Evolutionary conservation across 2,329 filamentous ascomycete species (phyloP).

Genomic region (Neocatenulostroma microsporum): DNA sequence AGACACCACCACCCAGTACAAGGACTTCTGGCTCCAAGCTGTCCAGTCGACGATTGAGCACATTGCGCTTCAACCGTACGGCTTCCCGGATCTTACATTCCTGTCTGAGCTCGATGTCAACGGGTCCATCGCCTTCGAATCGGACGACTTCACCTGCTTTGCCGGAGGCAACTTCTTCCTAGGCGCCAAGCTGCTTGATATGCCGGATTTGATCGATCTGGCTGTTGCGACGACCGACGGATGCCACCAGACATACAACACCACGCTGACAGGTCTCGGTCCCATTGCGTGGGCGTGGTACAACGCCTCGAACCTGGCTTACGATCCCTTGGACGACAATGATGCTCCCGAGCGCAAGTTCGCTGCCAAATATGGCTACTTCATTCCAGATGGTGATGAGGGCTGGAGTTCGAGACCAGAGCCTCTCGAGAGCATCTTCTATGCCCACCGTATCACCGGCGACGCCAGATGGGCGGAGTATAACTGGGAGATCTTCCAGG

Average conservation of each 20-base stretch:
- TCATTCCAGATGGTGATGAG: constrained; percentile 6
- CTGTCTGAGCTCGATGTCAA: constrained; percentile 10
- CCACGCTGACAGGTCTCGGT: constrained; percentile 22
- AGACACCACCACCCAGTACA: constrained; percentile 6
- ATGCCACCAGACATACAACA: constrained; percentile 28
- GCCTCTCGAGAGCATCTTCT: constrained; percentile 9
- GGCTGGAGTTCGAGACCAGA: constrained; percentile 5
- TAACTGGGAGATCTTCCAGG: constrained; percentile 8
- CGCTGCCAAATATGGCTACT: constrained; percentile 4
- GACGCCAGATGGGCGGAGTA: constrained; percentile 10
- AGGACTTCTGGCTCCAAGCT: constrained; percentile 11
- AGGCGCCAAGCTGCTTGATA: constrained; percentile 13
- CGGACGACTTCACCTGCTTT: constrained; percentile 10
- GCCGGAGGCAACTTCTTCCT: constrained; percentile 12
- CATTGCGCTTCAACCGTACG: constrained; percentile 8
- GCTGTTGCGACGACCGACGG: constrained; percentile 22
- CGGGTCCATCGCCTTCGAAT: constrained; percentile 1
- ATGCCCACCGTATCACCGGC: constrained; percentile 11
- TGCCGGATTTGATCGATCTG: constrained; percentile 22
- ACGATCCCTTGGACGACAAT: constrained; percentile 11
- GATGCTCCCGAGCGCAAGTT: constrained; percentile 3
- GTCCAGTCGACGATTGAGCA: constrained; percentile 8
- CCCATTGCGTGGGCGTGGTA: constrained; percentile 17
- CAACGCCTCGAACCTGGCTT: constrained; percentile 13
- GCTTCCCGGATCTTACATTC: constrained; percentile 9